Base-by-base conservation (phyloP, 495 filamentous ascomycete species). In the Penicillium silybi region DNA sequence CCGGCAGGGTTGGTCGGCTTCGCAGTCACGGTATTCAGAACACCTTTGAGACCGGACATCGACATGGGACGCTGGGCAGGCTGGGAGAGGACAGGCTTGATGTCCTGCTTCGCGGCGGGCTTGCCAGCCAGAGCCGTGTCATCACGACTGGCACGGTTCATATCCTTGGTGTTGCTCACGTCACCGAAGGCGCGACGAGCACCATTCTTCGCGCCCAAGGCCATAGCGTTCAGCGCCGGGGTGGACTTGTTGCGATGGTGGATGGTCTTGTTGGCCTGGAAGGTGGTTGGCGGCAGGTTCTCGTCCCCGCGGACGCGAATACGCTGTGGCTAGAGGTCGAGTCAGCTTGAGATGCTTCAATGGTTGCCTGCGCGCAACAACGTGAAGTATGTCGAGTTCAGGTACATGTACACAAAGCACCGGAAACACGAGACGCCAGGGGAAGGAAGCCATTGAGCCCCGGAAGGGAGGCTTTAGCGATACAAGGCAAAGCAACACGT, bases 181-280 rank as follows among this genome's bases (percentile, higher is more conserved):
- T 96, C 91, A 15, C 80, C 86, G 67, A 93, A 89, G 15, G 82
- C 84, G 52, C 90, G 82, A 71, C 89, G 90, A 20, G 85, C 74
- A 37, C 77, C 80, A 45, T 80, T 80, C 67, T 87, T 92, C 25
- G 78, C 78, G 44, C 76, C 80, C 41, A 80, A 73, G 15, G 77
- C 56, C 54, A 83, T 69, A 20, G 74, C 71, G 41, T 78, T 81
- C 41, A 91, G 69, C 40, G 85, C 86, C 18, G 87, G 79, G 8
- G 82, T 85, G 0, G 90, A 93, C 68, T 92, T 95, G 73, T 90
- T 86, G 22, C 85, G 85, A 60, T 92, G 85, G 57, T 90, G 88
- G 49, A 87, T 68, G 23, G 79, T 67, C 64, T 85, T 89, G 54
- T 77, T 77, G 41, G 73, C 54, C 15, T 71, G 63, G n/a, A 72